Conservation (phyloP, 257 asterid species). For the Solanum pinnatisectum region DNA sequence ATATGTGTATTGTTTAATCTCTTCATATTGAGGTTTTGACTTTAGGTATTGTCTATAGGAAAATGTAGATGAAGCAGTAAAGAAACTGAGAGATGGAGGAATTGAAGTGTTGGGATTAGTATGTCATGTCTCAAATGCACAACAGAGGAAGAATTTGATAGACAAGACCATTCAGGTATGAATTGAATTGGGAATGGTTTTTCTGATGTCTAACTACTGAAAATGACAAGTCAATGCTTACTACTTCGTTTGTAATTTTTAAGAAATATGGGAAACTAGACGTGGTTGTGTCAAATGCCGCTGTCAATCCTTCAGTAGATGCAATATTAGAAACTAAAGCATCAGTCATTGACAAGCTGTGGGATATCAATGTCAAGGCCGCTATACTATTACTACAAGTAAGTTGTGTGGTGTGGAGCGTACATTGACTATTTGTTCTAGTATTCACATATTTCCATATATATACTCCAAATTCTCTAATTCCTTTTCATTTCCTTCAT, state of each 20-base stretch:
- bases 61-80: conserved; percentile 83
- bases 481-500: background rate
- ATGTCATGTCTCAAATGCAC: conserved; percentile 78
- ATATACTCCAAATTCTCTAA: background rate
- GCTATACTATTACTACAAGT: conserved; percentile 77
- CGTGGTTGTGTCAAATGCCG: conserved; percentile 85
- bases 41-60: conserved; percentile 20
- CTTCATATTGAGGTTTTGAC: background rate
- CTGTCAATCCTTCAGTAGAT: conserved; percentile 73
- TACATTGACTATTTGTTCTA: background rate
- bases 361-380: conserved; percentile 90
- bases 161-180: conserved; percentile 61
- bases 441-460: background rate
- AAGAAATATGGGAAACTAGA: conserved; percentile 89
- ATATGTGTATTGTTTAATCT: background rate
- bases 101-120: conserved; percentile 65
- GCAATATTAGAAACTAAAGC: conserved; percentile 70
- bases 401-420: conserved; percentile 9
- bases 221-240: background rate
- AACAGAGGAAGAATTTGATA: conserved; percentile 70
- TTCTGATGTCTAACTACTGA: background rate
- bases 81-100: conserved; percentile 49
- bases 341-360: conserved; percentile 76
- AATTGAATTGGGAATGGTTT: background rate
- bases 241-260: background rate